Percentiles rank a stretch among this genome's conserved stretches.
These are phyloP conservation scores for Trichocladium antarcticum DNA, from an alignment of 495 filamentous ascomycete genomes.

Conservation along the genomic window DNA sequence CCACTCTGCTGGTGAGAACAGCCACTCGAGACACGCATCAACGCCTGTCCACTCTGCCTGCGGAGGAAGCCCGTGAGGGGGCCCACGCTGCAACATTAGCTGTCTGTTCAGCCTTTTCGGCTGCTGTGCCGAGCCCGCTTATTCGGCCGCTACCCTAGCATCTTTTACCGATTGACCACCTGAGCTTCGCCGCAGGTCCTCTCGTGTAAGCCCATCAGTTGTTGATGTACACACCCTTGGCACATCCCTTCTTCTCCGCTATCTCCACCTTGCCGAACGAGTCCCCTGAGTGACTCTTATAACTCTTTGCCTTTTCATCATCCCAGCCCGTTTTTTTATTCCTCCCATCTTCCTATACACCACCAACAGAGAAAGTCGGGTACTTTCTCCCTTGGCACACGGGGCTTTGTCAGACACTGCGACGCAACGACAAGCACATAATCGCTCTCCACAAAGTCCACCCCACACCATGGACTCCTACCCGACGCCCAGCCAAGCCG, in stretches of 20 bases:
- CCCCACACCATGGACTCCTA: constrained; percentile 27
- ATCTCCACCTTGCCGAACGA: background rate
- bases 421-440: background rate
- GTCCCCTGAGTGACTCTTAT: background rate
- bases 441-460: constrained; percentile 7
- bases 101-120: constrained; percentile 16
- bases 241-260: constrained; percentile 8
- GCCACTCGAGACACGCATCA: constrained; percentile 29
- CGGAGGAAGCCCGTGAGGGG: constrained; percentile 17
- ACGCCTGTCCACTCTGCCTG: constrained; percentile 16
- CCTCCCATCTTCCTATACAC: background rate
- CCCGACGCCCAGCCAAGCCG: constrained; percentile 28
- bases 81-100: constrained; percentile 16
- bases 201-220: constrained; percentile 13
- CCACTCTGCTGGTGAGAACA: constrained; percentile 3
- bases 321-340: background rate
- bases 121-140: constrained; percentile 14
- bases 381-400: constrained; percentile 7
- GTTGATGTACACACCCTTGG: constrained; percentile 11
- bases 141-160: constrained; percentile 16
- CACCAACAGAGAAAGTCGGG: constrained; percentile 8
- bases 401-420: background rate
- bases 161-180: constrained; percentile 8
- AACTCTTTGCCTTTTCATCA: constrained; percentile 16
- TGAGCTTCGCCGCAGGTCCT: constrained; percentile 20